Base-by-base conservation (phyloP, 2,329 filamentous ascomycete species). In the Phyllosticta citriasiana region DNA sequence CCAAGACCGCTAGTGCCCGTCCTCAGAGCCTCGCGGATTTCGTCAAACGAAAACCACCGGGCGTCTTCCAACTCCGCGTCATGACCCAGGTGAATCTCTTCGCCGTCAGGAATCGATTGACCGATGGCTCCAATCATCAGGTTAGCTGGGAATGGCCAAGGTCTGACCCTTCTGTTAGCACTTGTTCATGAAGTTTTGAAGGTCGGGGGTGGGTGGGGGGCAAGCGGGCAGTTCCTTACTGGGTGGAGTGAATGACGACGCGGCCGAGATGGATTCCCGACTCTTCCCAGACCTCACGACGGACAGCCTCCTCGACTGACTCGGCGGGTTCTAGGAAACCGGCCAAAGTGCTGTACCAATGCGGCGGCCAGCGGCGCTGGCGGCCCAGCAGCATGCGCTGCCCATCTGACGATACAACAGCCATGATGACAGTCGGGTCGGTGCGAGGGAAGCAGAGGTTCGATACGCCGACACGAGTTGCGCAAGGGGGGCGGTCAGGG, bases 391-490 rank as follows among this genome's bases (percentile, higher is more conserved):
- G 83, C 50, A 96, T 77, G 64, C 85, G 84, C 66, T 86, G 82
- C 57, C 88, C 88, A 67, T 95, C 89, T 57, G 86, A 80, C 59
- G 88, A 95, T 33, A 97, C 84, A 10, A 97, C 87, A 0, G 92
- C 93, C 77, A 95, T 92, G 76, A 99, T 99, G 72, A 97, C 91
- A 27, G 91, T 96, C 0, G 92, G 91, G 68, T 97, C 92, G 1
- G 93, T 97, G 57, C 92, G 85, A 2, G 93, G 93, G 79, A 97
- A 97, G 70, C 83, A 88, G 59, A 97, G 81, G 75, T 99, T 99
- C 33, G 91, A 96, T 54, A 99, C 78, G 26, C 90, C 91, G 50
- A 85, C 88, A 59, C 94, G 84, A 0, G 92, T 95, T 7, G 84
- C 86, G 74, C 94, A 99, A 19, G 87, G 82, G 1, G 81, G 81